A percentile compares a stretch with the other conserved stretches of the same genome.
These are phyloP conservation scores for Camellia oleifera DNA, from an alignment of 179 eudicot genomes.

Conservation along the genomic window DNA sequence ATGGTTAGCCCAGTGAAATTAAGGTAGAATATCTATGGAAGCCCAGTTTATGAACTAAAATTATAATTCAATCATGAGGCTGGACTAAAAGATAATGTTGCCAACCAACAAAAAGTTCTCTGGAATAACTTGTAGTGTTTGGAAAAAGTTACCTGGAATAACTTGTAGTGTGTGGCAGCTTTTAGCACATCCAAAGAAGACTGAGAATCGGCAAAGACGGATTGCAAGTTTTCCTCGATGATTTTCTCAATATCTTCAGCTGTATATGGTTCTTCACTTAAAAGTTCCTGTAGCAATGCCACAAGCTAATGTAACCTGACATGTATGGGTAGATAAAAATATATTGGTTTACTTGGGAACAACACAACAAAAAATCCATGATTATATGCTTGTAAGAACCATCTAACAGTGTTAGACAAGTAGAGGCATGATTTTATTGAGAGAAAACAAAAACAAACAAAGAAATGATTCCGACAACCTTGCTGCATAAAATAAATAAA, in stretches of 20 bases:
- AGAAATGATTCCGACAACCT: background rate
- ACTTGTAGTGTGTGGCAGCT: conserved; percentile 78
- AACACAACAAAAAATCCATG: background rate
- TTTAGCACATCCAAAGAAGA: conserved; percentile 81
- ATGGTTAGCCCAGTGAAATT: no score
- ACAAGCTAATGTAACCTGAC: background rate
- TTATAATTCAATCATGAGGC: background rate
- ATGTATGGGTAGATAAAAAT: background rate
- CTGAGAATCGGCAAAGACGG: conserved; percentile 71
- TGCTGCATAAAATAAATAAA: background rate
- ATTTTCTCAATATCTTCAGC: conserved; percentile 77
- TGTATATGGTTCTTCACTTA: conserved; percentile 82
- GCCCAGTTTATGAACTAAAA: background rate
- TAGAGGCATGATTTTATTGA: background rate
- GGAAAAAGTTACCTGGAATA: conserved; percentile 62
- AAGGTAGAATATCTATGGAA: background rate
- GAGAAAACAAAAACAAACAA: background rate
- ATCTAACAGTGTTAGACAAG: background rate
- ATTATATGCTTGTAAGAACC: background rate
- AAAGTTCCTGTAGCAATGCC: conserved; percentile 50
- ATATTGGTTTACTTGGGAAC: background rate
- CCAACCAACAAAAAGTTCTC: no score
- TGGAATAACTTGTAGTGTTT: no score
- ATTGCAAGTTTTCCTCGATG: conserved; percentile 46
- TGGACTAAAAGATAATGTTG: background rate